Conservation (phyloP, 2,329 filamentous ascomycete species). For the Monilinia fructigena region DNA sequence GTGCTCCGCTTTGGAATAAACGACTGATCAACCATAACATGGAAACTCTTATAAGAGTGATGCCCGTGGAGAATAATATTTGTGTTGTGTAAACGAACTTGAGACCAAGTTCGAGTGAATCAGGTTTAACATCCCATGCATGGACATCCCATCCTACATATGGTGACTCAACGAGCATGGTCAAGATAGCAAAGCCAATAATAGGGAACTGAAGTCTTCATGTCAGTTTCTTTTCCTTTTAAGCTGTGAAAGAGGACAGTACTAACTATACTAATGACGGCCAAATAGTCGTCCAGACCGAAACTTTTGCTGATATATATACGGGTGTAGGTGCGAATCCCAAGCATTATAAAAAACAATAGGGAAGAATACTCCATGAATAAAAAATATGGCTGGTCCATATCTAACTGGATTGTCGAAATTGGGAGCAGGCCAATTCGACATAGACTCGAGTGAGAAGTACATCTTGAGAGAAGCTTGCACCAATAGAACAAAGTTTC, state of each 20-base stretch:
- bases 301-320: neutral
- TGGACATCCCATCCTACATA: constrained; percentile 8
- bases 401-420: neutral
- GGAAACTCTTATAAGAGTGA: neutral
- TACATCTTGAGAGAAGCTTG: neutral
- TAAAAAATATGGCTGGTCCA: neutral
- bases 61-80: neutral
- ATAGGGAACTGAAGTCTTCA: neutral
- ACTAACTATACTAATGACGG: constrained; percentile 6
- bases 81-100: neutral
- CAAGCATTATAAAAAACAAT: neutral
- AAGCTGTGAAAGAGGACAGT: too few relatives aligned
- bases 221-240: neutral
- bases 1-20: neutral
- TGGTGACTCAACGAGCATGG: neutral
- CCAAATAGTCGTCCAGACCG: neutral
- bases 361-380: neutral
- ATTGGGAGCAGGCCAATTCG: neutral
- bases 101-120: neutral
- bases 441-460: too few relatives aligned
- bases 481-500: neutral
- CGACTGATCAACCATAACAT: constrained; percentile 1
- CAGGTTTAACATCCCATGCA: neutral
- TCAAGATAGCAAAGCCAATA: neutral
- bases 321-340: neutral